These are phyloP conservation scores for Canavalia ensiformis DNA, from an alignment of 306 rosid species.

Conservation along the genomic window DNA sequence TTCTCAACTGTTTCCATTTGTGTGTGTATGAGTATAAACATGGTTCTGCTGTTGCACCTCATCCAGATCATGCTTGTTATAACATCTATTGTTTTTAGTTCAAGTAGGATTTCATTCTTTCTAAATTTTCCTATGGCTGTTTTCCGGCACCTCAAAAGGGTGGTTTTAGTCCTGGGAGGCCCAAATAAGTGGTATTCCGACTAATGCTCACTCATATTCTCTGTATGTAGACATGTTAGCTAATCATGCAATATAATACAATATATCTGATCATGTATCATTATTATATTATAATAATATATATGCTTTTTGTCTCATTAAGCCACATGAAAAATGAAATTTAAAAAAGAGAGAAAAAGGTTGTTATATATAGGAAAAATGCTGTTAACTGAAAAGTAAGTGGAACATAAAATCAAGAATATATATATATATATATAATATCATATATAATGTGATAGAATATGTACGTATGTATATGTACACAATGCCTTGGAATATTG, in stretches of 20 bases:
- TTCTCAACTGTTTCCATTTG: slow-evolving; percentile 5
- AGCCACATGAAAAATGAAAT: too few relatives aligned
- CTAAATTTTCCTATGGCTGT: slow-evolving; percentile 9
- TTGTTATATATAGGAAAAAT: too few relatives aligned
- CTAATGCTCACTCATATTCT: neutral
- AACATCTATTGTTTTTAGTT: neutral
- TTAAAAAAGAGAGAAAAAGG: too few relatives aligned
- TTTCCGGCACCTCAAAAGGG: slow-evolving; percentile 30
- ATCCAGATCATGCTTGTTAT: neutral
- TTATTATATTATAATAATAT: neutral
- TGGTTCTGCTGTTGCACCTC: neutral
- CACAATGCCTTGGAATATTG: neutral
- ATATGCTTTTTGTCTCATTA: neutral
- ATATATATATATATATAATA: too few relatives aligned
- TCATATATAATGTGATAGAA: too few relatives aligned
- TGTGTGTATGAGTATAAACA: neutral
- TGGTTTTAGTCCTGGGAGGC: slow-evolving; percentile 20
- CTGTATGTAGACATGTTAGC: slow-evolving; percentile 18
- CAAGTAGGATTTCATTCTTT: neutral
- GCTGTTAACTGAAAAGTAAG: too few relatives aligned
- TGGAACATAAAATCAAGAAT: too few relatives aligned
- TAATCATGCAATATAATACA: neutral
- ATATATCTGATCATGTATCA: too few relatives aligned
- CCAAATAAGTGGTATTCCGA: slow-evolving; percentile 22
- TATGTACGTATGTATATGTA: too few relatives aligned